These are phyloP conservation scores for Botrytis deweyae DNA, from an alignment of 2,329 filamentous ascomycete species.

Conservation along the genomic window DNA sequence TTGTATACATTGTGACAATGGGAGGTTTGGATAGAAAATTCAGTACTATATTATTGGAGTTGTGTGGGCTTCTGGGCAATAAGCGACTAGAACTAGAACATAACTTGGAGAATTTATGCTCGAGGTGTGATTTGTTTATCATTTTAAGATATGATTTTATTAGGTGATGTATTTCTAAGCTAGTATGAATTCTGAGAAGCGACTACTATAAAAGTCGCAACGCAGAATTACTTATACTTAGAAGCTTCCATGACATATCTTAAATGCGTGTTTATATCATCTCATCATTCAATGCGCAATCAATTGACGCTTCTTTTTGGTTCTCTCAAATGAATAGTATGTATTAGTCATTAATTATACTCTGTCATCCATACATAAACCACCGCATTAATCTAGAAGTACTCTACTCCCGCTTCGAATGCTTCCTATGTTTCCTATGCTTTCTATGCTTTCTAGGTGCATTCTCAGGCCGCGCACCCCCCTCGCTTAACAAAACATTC, in stretches of 20 bases:
- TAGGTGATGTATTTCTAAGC: not conserved
- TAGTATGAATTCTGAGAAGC: not conserved
- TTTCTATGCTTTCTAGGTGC: not conserved
- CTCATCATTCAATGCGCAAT: not conserved
- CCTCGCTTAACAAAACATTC: not conserved
- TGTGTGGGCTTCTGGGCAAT: no score
- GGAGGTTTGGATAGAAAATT: not conserved
- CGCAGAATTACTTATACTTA: not conserved
- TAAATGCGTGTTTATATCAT: not conserved
- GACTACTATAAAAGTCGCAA: not conserved
- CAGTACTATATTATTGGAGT: not conserved
- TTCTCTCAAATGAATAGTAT: not conserved
- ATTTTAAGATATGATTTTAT: not conserved
- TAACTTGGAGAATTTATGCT: no score
- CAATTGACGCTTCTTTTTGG: not conserved
- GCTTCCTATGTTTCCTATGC: not conserved
- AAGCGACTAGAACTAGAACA: no score
- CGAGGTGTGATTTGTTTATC: no score
- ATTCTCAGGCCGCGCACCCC: not conserved
- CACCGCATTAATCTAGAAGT: not conserved
- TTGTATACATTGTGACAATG: no score
- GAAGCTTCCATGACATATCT: not conserved
- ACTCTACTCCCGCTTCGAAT: not conserved
- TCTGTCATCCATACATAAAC: not conserved
- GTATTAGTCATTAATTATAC: not conserved